Evolutionary conservation across 78 protist species (phyloP), one percentile per base, ranked within the genome.

Genomic region (Dictyostelium purpureum): DNA sequence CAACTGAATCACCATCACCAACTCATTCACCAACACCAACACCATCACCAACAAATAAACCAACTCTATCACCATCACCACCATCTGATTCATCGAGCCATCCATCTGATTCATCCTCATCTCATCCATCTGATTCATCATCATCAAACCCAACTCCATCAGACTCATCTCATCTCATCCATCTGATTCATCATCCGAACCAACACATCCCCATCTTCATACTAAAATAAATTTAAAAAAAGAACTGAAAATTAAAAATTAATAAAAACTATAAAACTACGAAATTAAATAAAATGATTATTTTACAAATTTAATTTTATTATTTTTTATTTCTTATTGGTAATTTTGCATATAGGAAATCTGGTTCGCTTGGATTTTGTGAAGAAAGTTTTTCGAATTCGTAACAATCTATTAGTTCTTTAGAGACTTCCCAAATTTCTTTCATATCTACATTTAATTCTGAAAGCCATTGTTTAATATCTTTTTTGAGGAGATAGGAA

Each of bases 381-480:
- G 9, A 73, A 37, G 31, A 81, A 57, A 35, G 33, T 52, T 77
- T 70, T 38, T 85, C 92, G 61, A 73, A 85, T 21, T 90, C 94
- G 75, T 90, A 90, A 42, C 42, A 79, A 54, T 90, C 88, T 0
- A 79, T 26, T 26, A 90, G 38, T 61, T 90, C 94, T 73, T 65
- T 90, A 24, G 87, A 73, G 31, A 81, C 94, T 12, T 73, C 94
- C 94, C 94, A 88, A 37, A 88, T 45, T 11, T 90, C 94, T 70
- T 81, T 90, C 94, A 90, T 90, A 28, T 90, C 94, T 7, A 90
- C 81, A 42, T 79, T 90, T 75, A 90, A 56, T 56, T 90, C 89
- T 0, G 94, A 77, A 38, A 90, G 79, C 94, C 94, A 90, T 35
- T 71, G 88, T 40, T 81, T 73, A 16, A 90, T 37, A 78, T 90